Conservation (phyloP, 2,329 filamentous ascomycete genomes). For the Macrophomina phaseolina region DNA sequence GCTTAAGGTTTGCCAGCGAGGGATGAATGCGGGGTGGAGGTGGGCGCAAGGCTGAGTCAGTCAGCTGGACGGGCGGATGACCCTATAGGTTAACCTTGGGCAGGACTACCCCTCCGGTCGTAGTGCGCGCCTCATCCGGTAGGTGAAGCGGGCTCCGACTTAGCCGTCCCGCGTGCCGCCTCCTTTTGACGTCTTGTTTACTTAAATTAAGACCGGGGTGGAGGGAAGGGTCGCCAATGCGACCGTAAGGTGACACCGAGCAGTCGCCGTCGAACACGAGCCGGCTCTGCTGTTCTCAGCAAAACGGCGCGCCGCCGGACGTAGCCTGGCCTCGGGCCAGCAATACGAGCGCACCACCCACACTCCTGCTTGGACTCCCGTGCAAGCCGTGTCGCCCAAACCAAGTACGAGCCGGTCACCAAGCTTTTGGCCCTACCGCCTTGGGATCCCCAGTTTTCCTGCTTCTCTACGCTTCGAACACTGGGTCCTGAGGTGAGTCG, state of each 20-base stretch:
- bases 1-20: not conserved
- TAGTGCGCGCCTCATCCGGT: not conserved
- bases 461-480: not conserved
- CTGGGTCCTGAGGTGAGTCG: conserved; percentile 14
- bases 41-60: conserved; percentile 1
- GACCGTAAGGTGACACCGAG: conserved; percentile 21
- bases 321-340: not conserved
- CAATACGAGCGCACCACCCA: conserved; percentile 23
- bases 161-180: conserved; percentile 14
- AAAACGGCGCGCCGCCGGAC: conserved; percentile 19
- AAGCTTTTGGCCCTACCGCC: not conserved
- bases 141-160: conserved; percentile 2
- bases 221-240: conserved; percentile 12
- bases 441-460: not conserved
- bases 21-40: conserved; percentile 13
- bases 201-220: conserved; percentile 12
- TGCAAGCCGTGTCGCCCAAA: conserved; percentile 9
- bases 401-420: conserved; percentile 10
- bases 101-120: not conserved
- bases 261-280: conserved; percentile 16
- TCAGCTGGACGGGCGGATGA: conserved; percentile 8
- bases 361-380: not conserved
- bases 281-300: conserved; percentile 3
- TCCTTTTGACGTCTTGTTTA: conserved; percentile 18
- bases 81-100: not conserved